Evolutionary conservation across 345 rosid genomes (phyloP).

Genomic region (Brassica napus): Da-Ae NC_063439.1:24402501-24403000

Average conservation of each 20-base stretch:
- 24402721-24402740: constrained; percentile 19
- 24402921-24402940: not conserved
- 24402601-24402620: not conserved
- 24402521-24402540: not conserved
- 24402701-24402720: constrained; percentile 42
- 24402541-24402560: constrained; percentile 3
- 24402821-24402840: not conserved
- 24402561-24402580: constrained; percentile 16
- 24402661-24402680: not conserved
- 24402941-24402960: not conserved
- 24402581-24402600: not conserved
- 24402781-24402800: not conserved
- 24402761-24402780: not conserved
- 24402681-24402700: constrained; percentile 33
- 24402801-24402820: not conserved
- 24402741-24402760: not conserved
- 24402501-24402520: not conserved
- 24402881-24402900: not conserved
- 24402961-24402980: constrained; percentile 1
- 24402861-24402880: not conserved
- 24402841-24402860: not conserved
- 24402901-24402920: not conserved
- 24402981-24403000: not conserved
- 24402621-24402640: constrained; percentile 10
- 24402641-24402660: constrained; percentile 18